Conservation (phyloP, 306 rosid genomes). For the Trifolium fragiferum region DNA sequence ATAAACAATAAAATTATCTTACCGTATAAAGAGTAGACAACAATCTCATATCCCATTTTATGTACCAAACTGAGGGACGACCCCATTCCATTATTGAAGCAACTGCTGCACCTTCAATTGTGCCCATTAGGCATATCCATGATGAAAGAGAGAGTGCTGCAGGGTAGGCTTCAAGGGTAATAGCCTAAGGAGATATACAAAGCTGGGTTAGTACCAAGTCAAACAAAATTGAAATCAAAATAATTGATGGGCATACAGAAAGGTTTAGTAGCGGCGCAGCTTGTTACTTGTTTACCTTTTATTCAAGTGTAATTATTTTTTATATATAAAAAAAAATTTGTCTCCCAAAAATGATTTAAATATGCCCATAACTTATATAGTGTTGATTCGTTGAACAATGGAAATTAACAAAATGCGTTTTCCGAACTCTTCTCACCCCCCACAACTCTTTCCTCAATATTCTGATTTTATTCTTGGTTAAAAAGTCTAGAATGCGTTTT, state of each 20-base stretch:
- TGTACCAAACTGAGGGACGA: conserved; percentile 64
- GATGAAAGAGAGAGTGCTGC: conserved; percentile 88
- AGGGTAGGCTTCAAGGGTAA: conserved; percentile 77
- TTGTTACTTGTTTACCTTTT: too few species aligned
- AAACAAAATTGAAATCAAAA: neutral
- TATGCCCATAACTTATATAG: neutral
- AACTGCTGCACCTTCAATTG: conserved; percentile 70
- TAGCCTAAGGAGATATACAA: conserved; percentile 50
- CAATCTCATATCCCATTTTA: conserved; percentile 64
- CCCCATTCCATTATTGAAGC: conserved; percentile 79
- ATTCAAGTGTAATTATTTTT: too few species aligned
- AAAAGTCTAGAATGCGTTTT: too few species aligned
- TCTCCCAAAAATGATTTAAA: neutral
- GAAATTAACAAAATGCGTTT: too few species aligned
- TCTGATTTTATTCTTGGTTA: too few species aligned
- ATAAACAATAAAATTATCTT: too few species aligned
- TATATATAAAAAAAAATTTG: too few species aligned
- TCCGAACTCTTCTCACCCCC: too few species aligned
- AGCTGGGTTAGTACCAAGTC: neutral
- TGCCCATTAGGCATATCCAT: conserved; percentile 84
- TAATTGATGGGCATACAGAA: too few species aligned
- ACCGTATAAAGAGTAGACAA: conserved; percentile 61
- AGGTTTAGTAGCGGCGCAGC: too few species aligned
- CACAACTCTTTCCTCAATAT: too few species aligned
- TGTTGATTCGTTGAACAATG: too few species aligned